Percentiles rank a stretch among this genome's conserved stretches.
These are phyloP conservation scores for Oryza meyeriana DNA, from an alignment of 176 grass and related monocot genomes.

Conservation along the genomic window DNA sequence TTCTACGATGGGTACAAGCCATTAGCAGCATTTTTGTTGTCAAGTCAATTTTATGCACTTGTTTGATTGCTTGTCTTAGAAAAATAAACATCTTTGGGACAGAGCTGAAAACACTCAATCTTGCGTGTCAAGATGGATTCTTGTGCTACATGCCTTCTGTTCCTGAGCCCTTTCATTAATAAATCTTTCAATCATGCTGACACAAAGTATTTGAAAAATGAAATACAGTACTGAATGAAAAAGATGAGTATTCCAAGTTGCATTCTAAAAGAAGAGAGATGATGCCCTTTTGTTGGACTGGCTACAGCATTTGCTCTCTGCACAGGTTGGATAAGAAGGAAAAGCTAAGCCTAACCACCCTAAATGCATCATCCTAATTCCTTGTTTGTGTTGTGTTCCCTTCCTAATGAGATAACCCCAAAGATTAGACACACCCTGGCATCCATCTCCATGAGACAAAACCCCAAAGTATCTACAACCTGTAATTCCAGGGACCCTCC, in stretches of 20 bases:
- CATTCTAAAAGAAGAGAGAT: neutral
- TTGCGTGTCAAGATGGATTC: conserved; percentile 17
- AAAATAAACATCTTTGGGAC: neutral
- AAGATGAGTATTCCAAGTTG: neutral
- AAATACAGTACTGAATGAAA: neutral
- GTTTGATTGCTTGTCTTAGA: neutral
- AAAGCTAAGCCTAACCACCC: conserved; percentile 1
- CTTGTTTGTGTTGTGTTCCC: conserved; percentile 5
- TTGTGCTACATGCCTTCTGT: neutral
- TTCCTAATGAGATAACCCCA: conserved; percentile 20
- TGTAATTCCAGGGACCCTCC: neutral
- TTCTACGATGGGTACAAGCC: neutral
- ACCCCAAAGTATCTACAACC: neutral
- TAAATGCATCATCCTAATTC: neutral
- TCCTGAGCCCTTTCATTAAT: neutral
- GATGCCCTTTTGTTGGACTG: neutral
- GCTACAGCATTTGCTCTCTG: neutral
- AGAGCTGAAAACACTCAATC: conserved; percentile 10
- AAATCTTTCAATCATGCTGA: neutral
- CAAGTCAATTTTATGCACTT: neutral
- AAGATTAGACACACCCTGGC: conserved; percentile 1
- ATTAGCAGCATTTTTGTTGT: neutral
- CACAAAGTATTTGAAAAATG: neutral
- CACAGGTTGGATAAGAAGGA: neutral
- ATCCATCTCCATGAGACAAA: conserved; percentile 30